Evolutionary conservation across 106 monocot species (phyloP).

Genomic region (Apostasia ramifera): DNA sequence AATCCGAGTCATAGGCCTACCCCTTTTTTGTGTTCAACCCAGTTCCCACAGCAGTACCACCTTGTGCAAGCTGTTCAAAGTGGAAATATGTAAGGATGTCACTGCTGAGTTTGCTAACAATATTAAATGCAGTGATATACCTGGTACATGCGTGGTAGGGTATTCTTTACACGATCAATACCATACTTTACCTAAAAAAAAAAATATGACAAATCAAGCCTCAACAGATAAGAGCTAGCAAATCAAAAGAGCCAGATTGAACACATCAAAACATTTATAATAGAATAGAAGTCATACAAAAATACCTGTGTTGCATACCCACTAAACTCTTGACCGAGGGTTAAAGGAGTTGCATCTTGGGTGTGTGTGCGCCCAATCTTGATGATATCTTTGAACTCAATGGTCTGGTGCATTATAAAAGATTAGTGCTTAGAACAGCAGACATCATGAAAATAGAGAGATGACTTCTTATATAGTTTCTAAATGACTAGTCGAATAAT

Average conservation of each 20-base stretch:
- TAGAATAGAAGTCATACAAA: neutral
- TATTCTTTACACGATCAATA: slow-evolving; percentile 54
- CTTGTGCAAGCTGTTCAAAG: slow-evolving; percentile 89
- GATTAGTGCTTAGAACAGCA: too few species aligned
- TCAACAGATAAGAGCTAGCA: neutral
- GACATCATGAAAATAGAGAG: neutral
- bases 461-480: too few species aligned
- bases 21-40: slow-evolving; percentile 96
- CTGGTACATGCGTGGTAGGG: slow-evolving; percentile 93
- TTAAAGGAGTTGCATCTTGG: slow-evolving; percentile 95
- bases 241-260: too few species aligned
- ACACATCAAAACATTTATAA: too few species aligned
- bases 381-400: slow-evolving; percentile 94
- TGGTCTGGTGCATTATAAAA: slow-evolving; percentile 31
- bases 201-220: neutral
- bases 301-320: slow-evolving; percentile 90
- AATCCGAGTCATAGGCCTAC: slow-evolving; percentile 19
- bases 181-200: slow-evolving; percentile 78
- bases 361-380: slow-evolving; percentile 98
- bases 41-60: slow-evolving; percentile 98
- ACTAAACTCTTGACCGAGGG: slow-evolving; percentile 98
- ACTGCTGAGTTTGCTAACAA: neutral
- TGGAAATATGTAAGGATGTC: slow-evolving; percentile 1
- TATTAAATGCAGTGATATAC: slow-evolving; percentile 20
- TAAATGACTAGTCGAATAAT: too few species aligned